Base-by-base conservation (phyloP, 2,329 filamentous ascomycete genomes). In the Alternaria sp. region DNA sequence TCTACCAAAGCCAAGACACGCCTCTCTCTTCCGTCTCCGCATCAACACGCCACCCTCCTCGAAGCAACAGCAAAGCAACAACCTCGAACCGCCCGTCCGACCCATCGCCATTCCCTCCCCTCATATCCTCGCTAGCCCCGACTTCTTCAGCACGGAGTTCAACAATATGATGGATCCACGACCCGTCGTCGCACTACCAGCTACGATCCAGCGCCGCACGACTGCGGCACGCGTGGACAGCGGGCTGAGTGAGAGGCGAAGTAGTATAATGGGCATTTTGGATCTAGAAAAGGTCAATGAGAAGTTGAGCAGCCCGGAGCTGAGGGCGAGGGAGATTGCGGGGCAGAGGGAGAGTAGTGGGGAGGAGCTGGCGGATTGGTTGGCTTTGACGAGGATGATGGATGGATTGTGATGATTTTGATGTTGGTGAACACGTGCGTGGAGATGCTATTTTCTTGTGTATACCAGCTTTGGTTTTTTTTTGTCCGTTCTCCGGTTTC, bases 311-410 rank as follows among this genome's bases (percentile, higher is more conserved):
- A 59, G 55, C 14, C 58, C 39, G 24, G 22, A 49, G 2, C 14
- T 49, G 36, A 16, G 41, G 18, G 46, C 18, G 42, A n/a, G 5
- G 5, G 42, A n/a, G 1, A 36, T 14, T 14, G 11, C 32, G 32
- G 32, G 42, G 2, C 1, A 34, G 18, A 57, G 39, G 47, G 53
- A 44, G 32, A 49, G 46, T 47, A 60, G 43, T 41, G 62, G 47
- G 30, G 46, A 32, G 20, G 64, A 66, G 47, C 44, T 66, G 20
- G 47, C 56, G n/a, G 56, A 61, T 36, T 69, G 67, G 67, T 38
- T 69, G 43, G 61, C 59, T 3, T 26, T 69, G 42, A 67, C 57
- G 39, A 59, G 51, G 44, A 51, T 63, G 59, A 42, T 69, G 53
- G 67, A 65, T 22, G 56, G 52, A 2, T 28, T 66, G 34, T 61